Conservation (phyloP, 2,329 filamentous ascomycete genomes). For the Dryadomyces quercus-mongolicae region DNA sequence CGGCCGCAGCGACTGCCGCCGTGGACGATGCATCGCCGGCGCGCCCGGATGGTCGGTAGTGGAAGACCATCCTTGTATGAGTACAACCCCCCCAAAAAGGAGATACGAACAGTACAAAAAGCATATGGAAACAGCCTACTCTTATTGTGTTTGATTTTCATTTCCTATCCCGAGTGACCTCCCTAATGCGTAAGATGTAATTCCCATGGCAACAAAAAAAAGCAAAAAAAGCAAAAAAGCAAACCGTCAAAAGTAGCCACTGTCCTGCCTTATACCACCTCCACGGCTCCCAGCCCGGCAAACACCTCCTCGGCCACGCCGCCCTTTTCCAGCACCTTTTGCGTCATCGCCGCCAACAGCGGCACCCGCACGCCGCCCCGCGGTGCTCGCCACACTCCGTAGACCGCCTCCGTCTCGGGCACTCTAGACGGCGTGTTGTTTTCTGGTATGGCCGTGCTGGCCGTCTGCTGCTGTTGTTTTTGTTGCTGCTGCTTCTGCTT, state of each 20-base stretch:
- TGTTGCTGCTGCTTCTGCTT: constrained; percentile 22
- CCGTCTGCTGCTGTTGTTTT: constrained; percentile 7
- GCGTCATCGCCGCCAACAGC: constrained; percentile 62
- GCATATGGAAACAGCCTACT: background rate
- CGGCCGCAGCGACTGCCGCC: constrained; percentile 11
- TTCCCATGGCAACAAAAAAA: background rate
- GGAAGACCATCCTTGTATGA: constrained; percentile 28
- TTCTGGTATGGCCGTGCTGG: constrained; percentile 19
- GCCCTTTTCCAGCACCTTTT: constrained; percentile 61
- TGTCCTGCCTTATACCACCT: constrained; percentile 37
- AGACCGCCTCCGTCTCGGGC: constrained; percentile 42
- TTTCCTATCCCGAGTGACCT: background rate
- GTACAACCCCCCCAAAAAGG: too few relatives aligned
- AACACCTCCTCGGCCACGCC: constrained; percentile 82
- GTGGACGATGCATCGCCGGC: constrained; percentile 21
- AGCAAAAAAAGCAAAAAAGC: constrained; percentile 4
- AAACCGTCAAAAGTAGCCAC: background rate
- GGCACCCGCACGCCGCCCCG: constrained; percentile 69
- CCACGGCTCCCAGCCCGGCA: constrained; percentile 65
- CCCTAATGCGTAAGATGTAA: too few relatives aligned
- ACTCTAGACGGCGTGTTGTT: constrained; percentile 16
- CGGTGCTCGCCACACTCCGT: constrained; percentile 78
- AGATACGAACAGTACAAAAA: too few relatives aligned
- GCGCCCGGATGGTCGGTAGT: background rate
- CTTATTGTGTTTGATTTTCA: background rate